Conservation (phyloP, 805 yeast genomes). For the Metschnikowia vanudenii region DNA sequence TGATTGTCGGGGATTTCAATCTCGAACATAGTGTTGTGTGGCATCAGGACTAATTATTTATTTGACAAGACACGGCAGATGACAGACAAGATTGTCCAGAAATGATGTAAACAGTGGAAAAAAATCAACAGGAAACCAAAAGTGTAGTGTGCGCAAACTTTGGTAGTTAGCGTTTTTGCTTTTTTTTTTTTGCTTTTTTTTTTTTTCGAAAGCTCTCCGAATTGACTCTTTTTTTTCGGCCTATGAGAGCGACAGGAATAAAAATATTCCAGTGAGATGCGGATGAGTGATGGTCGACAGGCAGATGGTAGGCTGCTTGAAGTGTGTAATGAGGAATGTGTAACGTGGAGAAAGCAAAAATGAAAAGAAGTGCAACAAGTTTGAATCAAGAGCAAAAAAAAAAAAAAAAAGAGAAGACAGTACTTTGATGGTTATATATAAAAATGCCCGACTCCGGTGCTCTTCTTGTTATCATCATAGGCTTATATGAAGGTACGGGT, state of each 20-base stretch:
- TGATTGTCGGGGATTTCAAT: conserved; percentile 28
- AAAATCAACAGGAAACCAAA: background rate
- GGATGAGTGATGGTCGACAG: background rate
- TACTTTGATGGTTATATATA: background rate
- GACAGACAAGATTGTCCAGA: conserved; percentile 6
- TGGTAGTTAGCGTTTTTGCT: background rate
- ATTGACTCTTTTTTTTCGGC: conserved; percentile 8
- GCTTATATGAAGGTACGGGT: conserved; percentile 5
- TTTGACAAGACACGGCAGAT: background rate
- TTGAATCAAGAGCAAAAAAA: background rate
- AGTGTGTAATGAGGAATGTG: background rate
- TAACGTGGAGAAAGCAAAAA: background rate
- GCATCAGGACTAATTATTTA: conserved; percentile 14
- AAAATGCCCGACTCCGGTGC: conserved; percentile 3
- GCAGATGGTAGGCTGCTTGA: background rate
- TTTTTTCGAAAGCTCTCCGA: background rate
- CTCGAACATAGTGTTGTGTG: conserved; percentile 23
- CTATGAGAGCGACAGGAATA: conserved; percentile 15
- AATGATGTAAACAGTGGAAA: background rate
- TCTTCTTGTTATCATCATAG: background rate
- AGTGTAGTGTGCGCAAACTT: conserved; percentile 6
- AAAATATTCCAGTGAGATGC: conserved; percentile 3
- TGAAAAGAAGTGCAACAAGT: background rate
- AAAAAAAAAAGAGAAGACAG: background rate
- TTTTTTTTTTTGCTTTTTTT: background rate